These are phyloP conservation scores for Tilletia setariae DNA, from an alignment of 1,284 basidiomycete genomes.

Conservation along the genomic window DNA sequence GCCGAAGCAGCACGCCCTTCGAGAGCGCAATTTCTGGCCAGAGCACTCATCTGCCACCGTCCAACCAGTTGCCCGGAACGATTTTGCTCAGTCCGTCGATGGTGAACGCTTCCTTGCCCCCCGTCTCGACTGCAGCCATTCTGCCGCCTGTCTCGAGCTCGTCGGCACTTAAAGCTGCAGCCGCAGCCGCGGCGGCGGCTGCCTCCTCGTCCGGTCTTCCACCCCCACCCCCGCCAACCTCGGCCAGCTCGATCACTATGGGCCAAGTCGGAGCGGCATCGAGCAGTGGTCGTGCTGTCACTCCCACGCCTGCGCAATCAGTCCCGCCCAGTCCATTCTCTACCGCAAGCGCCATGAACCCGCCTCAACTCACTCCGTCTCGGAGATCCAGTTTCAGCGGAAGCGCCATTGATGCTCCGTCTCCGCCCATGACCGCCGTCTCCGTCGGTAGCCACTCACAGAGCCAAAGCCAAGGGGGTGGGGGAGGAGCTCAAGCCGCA, in stretches of 20 bases:
- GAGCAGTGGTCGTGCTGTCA: constrained; percentile 24
- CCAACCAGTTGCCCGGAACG: constrained; percentile 6
- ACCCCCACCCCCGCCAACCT: neutral
- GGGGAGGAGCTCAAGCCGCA: neutral
- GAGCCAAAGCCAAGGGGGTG: neutral
- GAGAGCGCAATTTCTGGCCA: constrained; percentile 19
- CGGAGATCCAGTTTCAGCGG: constrained; percentile 49
- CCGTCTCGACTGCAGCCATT: neutral
- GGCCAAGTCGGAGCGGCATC: constrained; percentile 10
- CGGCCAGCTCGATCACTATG: constrained; percentile 10
- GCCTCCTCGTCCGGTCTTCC: neutral
- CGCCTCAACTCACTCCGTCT: constrained; percentile 43
- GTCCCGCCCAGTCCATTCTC: constrained; percentile 27
- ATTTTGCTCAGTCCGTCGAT: constrained; percentile 13
- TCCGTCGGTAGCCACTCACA: constrained; percentile 23
- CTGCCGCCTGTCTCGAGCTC: neutral
- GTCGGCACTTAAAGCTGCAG: too few species aligned
- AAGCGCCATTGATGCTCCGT: constrained; percentile 39
- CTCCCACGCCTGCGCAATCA: constrained; percentile 32
- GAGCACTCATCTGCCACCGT: constrained; percentile 6
- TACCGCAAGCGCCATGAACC: constrained; percentile 35
- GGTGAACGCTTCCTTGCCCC: neutral
- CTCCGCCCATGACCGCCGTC: constrained; percentile 45
- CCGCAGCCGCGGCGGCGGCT: constrained; percentile 16
- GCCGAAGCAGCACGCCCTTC: constrained; percentile 42